Evolutionary conservation across 2,329 filamentous ascomycete species (phyloP).

Genomic region (Cladosporium austrohemisphaericum): DNA sequence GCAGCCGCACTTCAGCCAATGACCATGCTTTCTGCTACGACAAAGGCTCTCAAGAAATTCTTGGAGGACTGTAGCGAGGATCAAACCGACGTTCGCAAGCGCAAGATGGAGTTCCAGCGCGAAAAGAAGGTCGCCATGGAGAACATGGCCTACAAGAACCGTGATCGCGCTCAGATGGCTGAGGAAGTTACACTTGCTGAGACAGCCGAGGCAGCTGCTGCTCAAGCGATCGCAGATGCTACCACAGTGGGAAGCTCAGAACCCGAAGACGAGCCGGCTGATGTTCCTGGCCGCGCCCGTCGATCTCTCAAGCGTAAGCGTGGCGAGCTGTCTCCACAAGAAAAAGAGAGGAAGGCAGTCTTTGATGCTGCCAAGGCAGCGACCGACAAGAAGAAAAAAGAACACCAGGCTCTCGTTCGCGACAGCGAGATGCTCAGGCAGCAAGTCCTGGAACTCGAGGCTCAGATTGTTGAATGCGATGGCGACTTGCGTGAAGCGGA

Average conservation of each 20-base stretch:
- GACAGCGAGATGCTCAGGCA: slow-evolving; percentile 87
- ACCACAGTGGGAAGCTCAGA: slow-evolving; percentile 54
- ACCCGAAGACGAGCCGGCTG: slow-evolving; percentile 63
- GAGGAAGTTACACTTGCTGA: slow-evolving; percentile 23
- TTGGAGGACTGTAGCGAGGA: slow-evolving; percentile 89
- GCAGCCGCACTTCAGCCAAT: slow-evolving; percentile 78
- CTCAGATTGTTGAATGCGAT: slow-evolving; percentile 78
- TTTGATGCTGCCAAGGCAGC: slow-evolving; percentile 42
- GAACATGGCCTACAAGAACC: slow-evolving; percentile 49
- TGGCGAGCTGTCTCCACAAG: slow-evolving; percentile 51
- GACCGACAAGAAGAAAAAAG: slow-evolving; percentile 66
- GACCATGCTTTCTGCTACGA: slow-evolving; percentile 79
- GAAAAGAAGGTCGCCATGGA: slow-evolving; percentile 57
- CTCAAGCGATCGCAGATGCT: slow-evolving; percentile 51
- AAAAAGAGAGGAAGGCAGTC: slow-evolving; percentile 61
- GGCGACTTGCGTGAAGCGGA: slow-evolving; percentile 92
- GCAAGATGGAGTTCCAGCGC: slow-evolving; percentile 89
- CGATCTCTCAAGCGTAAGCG: slow-evolving; percentile 44
- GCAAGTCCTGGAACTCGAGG: slow-evolving; percentile 74
- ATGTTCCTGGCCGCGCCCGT: background rate
- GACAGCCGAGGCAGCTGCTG: slow-evolving; percentile 35
- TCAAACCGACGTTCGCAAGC: slow-evolving; percentile 92
- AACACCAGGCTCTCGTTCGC: slow-evolving; percentile 81
- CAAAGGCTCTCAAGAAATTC: slow-evolving; percentile 79
- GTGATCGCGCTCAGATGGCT: slow-evolving; percentile 42